phyloP scores from a whole-genome alignment of 1,139 yeast species.

The Geotrichum aggregatum region DNA sequence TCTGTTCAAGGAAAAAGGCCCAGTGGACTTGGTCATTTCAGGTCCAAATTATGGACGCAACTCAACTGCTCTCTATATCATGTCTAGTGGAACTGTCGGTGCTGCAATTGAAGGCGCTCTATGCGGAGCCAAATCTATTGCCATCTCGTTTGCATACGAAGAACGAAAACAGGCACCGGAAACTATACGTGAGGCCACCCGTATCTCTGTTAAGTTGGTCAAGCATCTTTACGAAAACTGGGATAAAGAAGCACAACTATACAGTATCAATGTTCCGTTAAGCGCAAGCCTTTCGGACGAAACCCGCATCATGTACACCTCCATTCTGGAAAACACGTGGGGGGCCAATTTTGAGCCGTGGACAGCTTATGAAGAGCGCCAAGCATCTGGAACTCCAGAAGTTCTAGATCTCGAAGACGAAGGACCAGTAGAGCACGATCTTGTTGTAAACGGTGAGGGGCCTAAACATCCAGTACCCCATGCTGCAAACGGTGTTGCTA shows the following conservation, averaged over 20 bases:
- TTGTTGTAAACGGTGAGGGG: conserved; percentile 10
- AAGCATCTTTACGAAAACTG: conserved; percentile 57
- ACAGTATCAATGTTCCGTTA: conserved; percentile 81
- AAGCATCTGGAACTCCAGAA: conserved; percentile 1
- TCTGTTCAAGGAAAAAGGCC: conserved; percentile 51
- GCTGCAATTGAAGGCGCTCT: conserved; percentile 94
- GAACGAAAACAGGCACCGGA: conserved; percentile 51
- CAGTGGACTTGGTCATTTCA: conserved; percentile 79
- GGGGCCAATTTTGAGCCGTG: conserved; percentile 49
- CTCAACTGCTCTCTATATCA: conserved; percentile 81
- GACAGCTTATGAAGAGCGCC: conserved; percentile 20
- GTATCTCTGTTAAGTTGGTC: conserved; percentile 59
- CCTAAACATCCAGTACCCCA: conserved; percentile 18
- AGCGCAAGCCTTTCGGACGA: conserved; percentile 47
- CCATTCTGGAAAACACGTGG: conserved; percentile 79
- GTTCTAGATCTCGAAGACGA: conserved; percentile 19
- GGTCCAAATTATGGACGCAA: conserved; percentile 97
- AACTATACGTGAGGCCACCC: conserved; percentile 62
- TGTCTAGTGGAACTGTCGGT: conserved; percentile 95
- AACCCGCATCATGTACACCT: conserved; percentile 68
- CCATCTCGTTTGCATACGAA: conserved; percentile 75
- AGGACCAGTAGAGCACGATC: conserved; percentile 11
- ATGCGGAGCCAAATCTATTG: conserved; percentile 70
- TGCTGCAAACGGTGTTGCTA: conserved; percentile 15
- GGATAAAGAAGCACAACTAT: conserved; percentile 58